Conservation (phyloP, 2,329 filamentous ascomycete genomes). For the Tetracladium maxilliforme region DNA sequence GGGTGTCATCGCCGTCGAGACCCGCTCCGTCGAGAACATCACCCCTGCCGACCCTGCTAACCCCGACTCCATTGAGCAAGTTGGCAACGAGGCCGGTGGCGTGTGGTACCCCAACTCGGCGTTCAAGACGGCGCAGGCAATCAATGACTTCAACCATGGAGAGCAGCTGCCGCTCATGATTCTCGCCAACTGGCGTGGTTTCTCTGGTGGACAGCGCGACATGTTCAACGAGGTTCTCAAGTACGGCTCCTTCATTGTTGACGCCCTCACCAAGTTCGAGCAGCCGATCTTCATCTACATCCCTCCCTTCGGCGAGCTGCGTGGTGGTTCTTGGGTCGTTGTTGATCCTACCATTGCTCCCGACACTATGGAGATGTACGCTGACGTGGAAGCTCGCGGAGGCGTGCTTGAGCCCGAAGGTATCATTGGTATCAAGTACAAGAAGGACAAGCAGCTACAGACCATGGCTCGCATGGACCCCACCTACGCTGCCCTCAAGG, state of each 20-base stretch:
- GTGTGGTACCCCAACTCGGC: conserved; percentile 99
- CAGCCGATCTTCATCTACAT: conserved; percentile 99
- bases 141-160: conserved; percentile 97
- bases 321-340: conserved; percentile 98
- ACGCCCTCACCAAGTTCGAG: conserved; percentile 95
- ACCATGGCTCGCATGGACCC: conserved; percentile 92
- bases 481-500: conserved; percentile 70
- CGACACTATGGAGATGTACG: conserved; percentile 98
- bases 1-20: conserved; percentile 96
- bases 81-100: conserved; percentile 88
- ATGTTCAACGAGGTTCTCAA: conserved; percentile 99
- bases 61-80: conserved; percentile 93
- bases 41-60: conserved; percentile 95
- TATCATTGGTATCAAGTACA: conserved; percentile 98
- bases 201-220: conserved; percentile 97
- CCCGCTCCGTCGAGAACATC: conserved; percentile 89
- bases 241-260: conserved; percentile 98
- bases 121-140: conserved; percentile 98
- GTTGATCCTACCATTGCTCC: conserved; percentile 98
- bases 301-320: conserved; percentile 87
- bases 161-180: conserved; percentile 99
- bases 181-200: conserved; percentile 98
- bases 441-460: conserved; percentile 90
- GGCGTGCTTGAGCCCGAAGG: conserved; percentile 97
- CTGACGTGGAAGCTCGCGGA: conserved; percentile 84